Percentiles rank a stretch among this genome's conserved stretches.
Conservation (phyloP, 768 basidiomycete genomes). For the Mycena sanguinolenta region DNA sequence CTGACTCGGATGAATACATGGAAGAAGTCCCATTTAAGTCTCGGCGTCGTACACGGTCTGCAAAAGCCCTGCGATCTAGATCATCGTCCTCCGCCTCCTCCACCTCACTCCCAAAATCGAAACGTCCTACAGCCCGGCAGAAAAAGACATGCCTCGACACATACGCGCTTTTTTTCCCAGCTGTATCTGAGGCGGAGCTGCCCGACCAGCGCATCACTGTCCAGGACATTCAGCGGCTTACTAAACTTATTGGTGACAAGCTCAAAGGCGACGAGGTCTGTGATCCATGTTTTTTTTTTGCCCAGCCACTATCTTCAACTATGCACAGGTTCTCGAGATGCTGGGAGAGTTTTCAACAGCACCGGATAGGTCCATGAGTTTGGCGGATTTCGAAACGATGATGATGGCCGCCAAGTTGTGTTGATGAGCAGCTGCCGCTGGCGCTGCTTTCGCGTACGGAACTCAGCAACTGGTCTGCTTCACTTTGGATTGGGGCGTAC, state of each 20-base stretch:
- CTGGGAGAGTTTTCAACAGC: constrained; percentile 80
- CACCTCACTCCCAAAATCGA: constrained; percentile 17
- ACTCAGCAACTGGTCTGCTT: no score
- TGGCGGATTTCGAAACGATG: constrained; percentile 82
- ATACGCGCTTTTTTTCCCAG: constrained; percentile 83
- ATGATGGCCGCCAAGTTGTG: constrained; percentile 72
- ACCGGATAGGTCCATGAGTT: constrained; percentile 74
- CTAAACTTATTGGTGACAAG: constrained; percentile 76
- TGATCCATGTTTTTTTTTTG: background rate
- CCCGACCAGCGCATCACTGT: constrained; percentile 70
- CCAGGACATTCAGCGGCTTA: constrained; percentile 73
- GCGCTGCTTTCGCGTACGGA: background rate
- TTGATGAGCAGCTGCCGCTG: background rate
- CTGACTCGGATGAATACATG: constrained; percentile 49
- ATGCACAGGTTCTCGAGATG: constrained; percentile 82
- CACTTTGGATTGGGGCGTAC: no score
- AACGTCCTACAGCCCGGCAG: constrained; percentile 65
- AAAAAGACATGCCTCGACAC: constrained; percentile 65
- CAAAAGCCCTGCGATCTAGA: background rate
- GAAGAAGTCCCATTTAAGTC: constrained; percentile 41
- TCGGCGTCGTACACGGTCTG: constrained; percentile 32
- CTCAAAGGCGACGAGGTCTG: constrained; percentile 82
- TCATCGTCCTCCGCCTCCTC: constrained; percentile 11
- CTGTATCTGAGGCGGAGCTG: constrained; percentile 59
- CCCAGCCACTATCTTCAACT: background rate